Conservation (phyloP, 2,329 filamentous ascomycete genomes). For the Didymella pomorum region DNA sequence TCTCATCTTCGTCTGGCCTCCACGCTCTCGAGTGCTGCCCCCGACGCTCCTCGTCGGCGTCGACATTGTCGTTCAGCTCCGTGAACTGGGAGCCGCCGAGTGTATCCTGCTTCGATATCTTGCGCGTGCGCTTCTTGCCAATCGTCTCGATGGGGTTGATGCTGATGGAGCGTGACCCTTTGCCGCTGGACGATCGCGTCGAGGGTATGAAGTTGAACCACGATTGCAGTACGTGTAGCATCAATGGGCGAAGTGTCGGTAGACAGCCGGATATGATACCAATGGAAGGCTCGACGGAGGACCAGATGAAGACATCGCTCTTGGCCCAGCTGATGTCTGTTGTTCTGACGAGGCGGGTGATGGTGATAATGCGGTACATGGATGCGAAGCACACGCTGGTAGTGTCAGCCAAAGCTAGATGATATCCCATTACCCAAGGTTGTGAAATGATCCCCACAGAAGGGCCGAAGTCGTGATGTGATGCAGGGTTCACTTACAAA, state of each 20-base stretch:
- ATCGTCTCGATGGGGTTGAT: slow-evolving; percentile 33
- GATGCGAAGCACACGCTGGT: slow-evolving; percentile 37
- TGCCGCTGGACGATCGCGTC: slow-evolving; percentile 14
- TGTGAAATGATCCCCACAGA: not conserved
- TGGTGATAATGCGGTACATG: slow-evolving; percentile 39
- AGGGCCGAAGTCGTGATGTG: not conserved
- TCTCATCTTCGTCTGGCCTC: slow-evolving; percentile 35
- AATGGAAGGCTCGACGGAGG: slow-evolving; percentile 34
- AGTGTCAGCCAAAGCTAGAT: not conserved
- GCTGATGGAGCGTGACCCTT: slow-evolving; percentile 12
- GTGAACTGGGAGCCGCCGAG: slow-evolving; percentile 25
- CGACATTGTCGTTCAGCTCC: slow-evolving; percentile 12
- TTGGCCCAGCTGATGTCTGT: slow-evolving; percentile 39
- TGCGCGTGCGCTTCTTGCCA: slow-evolving; percentile 33
- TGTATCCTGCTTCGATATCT: slow-evolving; percentile 25
- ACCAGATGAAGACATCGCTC: slow-evolving; percentile 42
- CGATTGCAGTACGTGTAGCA: slow-evolving; percentile 23
- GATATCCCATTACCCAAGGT: not conserved
- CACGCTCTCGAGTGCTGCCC: slow-evolving; percentile 19
- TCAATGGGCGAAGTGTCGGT: slow-evolving; percentile 33
- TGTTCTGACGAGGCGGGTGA: slow-evolving; percentile 27
- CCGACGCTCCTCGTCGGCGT: slow-evolving; percentile 1
- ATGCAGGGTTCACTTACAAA: slow-evolving; percentile 27
- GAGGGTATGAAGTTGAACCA: slow-evolving; percentile 26
- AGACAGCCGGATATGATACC: slow-evolving; percentile 41